Evolutionary conservation across 805 yeast species (phyloP).

Genomic region (Nakazawaea pomicola): DNA sequence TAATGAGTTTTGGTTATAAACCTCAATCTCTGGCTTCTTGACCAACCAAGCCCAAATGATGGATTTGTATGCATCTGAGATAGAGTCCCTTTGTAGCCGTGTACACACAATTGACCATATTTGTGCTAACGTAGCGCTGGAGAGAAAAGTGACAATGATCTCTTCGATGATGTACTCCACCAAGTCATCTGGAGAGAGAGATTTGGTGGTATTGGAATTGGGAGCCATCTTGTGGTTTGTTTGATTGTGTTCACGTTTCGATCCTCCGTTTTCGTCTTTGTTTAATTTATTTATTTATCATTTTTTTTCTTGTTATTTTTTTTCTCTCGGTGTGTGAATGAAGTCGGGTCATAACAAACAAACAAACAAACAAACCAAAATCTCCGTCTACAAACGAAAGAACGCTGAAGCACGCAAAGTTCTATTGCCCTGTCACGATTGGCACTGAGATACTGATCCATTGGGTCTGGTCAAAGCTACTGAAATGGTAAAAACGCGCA

Average conservation of each 20-base stretch:
- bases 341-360: no score
- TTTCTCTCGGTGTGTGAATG: no score
- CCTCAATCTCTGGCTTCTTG: conserved; percentile 21
- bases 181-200: conserved; percentile 28
- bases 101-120: conserved; percentile 28
- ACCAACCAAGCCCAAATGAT: conserved; percentile 34
- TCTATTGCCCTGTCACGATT: no score
- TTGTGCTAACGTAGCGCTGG: conserved; percentile 25
- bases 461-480: no score
- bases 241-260: not conserved
- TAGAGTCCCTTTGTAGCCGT: conserved; percentile 9
- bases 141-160: conserved; percentile 29
- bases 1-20: conserved; percentile 10
- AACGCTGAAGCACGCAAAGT: no score
- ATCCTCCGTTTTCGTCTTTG: not conserved
- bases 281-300: not conserved
- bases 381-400: no score
- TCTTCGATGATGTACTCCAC: conserved; percentile 27
- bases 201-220: not conserved
- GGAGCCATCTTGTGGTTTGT: not conserved
- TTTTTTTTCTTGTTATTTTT: not conserved
- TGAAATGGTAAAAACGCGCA: no score
- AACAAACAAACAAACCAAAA: no score
- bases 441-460: no score
- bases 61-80: conserved; percentile 2